Percentiles rank a stretch among this genome's conserved stretches.
Evolutionary conservation across 1,139 yeast species (phyloP).

Genomic region (Suhomyces atakaporum): DNA sequence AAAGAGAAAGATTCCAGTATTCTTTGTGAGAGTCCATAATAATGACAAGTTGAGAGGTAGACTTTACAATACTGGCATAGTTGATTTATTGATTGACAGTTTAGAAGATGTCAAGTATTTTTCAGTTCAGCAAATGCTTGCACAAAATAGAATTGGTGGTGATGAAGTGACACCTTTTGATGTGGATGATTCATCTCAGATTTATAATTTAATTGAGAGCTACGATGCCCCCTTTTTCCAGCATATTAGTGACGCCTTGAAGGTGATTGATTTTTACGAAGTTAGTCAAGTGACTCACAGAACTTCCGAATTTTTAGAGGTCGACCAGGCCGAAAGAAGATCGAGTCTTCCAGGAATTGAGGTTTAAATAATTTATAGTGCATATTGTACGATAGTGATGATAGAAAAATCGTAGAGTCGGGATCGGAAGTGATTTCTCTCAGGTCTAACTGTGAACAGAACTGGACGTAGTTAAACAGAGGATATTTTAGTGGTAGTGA

Average conservation of each 20-base stretch:
- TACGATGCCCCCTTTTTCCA: constrained; percentile 35
- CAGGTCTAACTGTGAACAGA: too few relatives aligned
- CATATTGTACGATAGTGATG: background rate
- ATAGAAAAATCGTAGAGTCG: too few relatives aligned
- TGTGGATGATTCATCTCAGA: constrained; percentile 13
- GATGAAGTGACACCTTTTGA: constrained; percentile 9
- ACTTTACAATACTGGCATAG: constrained; percentile 36
- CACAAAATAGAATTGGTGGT: constrained; percentile 1
- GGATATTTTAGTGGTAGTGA: too few relatives aligned
- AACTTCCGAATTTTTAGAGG: constrained; percentile 8
- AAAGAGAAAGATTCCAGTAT: constrained; percentile 58
- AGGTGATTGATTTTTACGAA: constrained; percentile 43
- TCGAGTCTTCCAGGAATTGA: constrained; percentile 12
- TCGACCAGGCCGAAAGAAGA: constrained; percentile 10
- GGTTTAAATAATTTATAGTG: constrained; percentile 47
- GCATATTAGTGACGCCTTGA: constrained; percentile 46
- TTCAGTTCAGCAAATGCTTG: constrained; percentile 21
- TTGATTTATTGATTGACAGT: constrained; percentile 27
- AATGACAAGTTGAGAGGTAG: constrained; percentile 34
- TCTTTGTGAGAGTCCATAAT: constrained; percentile 64
- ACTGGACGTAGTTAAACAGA: too few relatives aligned
- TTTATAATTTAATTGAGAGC: constrained; percentile 32
- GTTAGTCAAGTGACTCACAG: constrained; percentile 7
- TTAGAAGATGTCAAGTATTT: constrained; percentile 32
- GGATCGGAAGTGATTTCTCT: too few relatives aligned